Conservation (phyloP, 306 rosid genomes). For the Cicer arietinum region DNA sequence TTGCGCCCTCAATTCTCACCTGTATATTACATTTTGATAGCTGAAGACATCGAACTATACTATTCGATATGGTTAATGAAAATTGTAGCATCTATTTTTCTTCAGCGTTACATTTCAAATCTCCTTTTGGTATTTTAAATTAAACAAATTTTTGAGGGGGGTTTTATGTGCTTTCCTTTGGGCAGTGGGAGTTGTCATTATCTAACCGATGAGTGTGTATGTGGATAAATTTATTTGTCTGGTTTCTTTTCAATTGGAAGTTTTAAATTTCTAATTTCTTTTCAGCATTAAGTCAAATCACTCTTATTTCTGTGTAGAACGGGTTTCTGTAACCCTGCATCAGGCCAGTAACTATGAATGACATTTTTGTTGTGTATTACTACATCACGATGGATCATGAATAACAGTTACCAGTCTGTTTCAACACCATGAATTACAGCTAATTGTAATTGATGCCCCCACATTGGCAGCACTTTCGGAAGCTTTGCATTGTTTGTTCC, state of each 20-base stretch:
- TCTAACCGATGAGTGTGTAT: not conserved
- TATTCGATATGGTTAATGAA: conserved; percentile 53
- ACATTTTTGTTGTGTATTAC: not conserved
- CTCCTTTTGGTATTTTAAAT: not conserved
- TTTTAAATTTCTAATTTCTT: not conserved
- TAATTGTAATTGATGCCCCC: not conserved
- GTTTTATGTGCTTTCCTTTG: not conserved
- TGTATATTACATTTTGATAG: conserved; percentile 72
- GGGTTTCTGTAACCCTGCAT: not conserved
- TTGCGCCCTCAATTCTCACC: conserved; percentile 72
- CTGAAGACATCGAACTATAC: conserved; percentile 56
- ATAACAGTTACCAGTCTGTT: not conserved
- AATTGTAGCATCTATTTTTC: conserved; percentile 44
- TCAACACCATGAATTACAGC: not conserved
- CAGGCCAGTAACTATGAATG: not conserved
- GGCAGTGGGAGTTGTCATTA: not conserved
- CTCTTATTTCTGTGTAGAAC: not conserved
- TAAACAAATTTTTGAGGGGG: not conserved
- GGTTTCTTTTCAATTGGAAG: not conserved
- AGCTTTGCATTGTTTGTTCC: not conserved
- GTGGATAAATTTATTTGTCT: conserved; percentile 11
- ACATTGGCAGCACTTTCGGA: conserved; percentile 1
- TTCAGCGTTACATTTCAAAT: not conserved
- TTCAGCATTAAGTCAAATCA: not conserved
- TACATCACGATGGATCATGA: conserved; percentile 1